Evolutionary conservation across 2,329 filamentous ascomycete genomes (phyloP).

Genomic region (Sporothrix luriei): DNA sequence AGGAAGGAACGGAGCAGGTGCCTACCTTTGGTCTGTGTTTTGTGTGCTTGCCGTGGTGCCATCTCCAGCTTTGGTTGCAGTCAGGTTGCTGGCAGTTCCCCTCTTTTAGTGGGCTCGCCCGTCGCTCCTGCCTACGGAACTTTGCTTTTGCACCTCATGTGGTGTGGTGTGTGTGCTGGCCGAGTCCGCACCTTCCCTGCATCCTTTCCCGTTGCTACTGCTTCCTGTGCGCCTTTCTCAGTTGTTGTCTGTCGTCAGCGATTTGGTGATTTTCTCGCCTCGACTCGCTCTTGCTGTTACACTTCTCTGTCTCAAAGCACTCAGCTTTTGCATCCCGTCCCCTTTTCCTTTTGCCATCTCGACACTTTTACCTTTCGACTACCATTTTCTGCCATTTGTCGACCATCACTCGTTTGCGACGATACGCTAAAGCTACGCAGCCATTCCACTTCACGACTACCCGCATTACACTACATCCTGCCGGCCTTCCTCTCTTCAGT

Average conservation of each 20-base stretch:
- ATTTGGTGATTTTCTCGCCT: not conserved
- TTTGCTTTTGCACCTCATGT: not conserved
- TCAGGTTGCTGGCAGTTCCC: conserved; percentile 20
- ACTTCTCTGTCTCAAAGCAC: not conserved
- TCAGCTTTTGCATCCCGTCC: not conserved
- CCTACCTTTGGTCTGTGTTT: not conserved
- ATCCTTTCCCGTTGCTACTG: conserved; percentile 19
- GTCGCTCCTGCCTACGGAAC: conserved; percentile 4
- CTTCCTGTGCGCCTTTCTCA: conserved; percentile 5
- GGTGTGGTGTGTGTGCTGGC: conserved; percentile 23
- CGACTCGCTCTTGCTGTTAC: conserved; percentile 19
- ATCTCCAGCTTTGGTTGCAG: conserved; percentile 1
- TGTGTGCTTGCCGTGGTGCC: conserved; percentile 6
- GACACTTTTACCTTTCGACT: not conserved
- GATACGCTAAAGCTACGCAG: not conserved
- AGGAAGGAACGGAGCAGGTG: not conserved
- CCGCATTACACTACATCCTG: not conserved
- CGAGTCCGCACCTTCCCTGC: conserved; percentile 23
- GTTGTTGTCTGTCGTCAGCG: conserved; percentile 23
- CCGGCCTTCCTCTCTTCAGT: not conserved
- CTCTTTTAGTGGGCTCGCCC: conserved; percentile 24
- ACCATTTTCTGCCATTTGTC: not conserved
- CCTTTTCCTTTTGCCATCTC: not conserved
- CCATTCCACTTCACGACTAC: conserved; percentile 11
- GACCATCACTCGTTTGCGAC: not conserved